Conservation (phyloP, 176 grass and related monocot species). For the Guadua angustifolia region DNA sequence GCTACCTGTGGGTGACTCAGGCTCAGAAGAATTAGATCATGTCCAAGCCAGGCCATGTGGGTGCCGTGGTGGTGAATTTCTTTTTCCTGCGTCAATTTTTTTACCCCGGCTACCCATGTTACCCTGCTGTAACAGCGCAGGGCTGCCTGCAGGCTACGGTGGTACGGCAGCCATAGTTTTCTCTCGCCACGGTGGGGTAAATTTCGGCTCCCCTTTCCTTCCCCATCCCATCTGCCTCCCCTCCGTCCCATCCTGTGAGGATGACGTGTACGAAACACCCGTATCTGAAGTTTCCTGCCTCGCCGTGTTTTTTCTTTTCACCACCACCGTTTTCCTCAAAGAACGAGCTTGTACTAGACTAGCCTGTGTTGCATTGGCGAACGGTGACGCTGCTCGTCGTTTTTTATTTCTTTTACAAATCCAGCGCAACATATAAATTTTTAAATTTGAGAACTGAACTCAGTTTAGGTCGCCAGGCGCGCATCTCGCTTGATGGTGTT, state of each 20-base stretch:
- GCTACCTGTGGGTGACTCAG: no score
- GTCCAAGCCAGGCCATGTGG: background rate
- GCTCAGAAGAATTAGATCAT: no score
- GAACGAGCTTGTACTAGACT: background rate
- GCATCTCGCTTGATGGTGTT: no score
- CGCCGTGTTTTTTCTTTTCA: background rate
- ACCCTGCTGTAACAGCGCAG: conserved; percentile 35
- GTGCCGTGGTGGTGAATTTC: conserved; percentile 17
- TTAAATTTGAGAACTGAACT: no score
- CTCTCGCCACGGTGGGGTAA: conserved; percentile 44
- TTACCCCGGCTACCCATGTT: conserved; percentile 43
- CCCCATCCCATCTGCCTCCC: background rate
- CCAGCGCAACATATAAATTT: no score
- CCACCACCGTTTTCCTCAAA: conserved; percentile 32
- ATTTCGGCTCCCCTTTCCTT: conserved; percentile 11
- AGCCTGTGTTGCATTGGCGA: background rate
- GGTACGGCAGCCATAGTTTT: conserved; percentile 41
- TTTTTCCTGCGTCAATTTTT: background rate
- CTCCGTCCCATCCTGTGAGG: conserved; percentile 22
- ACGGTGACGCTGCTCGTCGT: no score
- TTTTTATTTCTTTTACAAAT: no score
- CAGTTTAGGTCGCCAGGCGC: no score
- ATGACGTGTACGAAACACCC: conserved; percentile 69
- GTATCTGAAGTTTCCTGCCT: conserved; percentile 45
- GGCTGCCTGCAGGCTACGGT: conserved; percentile 5